A percentile compares a stretch with the other conserved stretches of the same genome.
These are phyloP conservation scores for Wickerhamomyces canadensis DNA, from an alignment of 805 yeast species.

Conservation along the genomic window DNA sequence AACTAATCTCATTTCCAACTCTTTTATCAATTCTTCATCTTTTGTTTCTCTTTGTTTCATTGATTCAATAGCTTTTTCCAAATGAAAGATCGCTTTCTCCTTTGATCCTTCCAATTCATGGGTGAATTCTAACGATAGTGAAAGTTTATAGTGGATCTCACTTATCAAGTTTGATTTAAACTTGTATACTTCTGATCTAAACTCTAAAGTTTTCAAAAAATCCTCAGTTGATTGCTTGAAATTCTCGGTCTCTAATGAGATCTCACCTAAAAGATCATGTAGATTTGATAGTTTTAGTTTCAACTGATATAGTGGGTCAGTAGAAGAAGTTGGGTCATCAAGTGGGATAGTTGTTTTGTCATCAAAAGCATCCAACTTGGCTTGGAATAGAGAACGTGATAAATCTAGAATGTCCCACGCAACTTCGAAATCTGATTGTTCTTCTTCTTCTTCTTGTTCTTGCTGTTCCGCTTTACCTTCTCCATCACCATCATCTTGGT, in stretches of 20 bases:
- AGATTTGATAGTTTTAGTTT: constrained; percentile 62
- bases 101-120: constrained; percentile 45
- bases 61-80: constrained; percentile 46
- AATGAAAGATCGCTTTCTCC: constrained; percentile 47
- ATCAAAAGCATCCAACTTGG: constrained; percentile 17
- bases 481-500: constrained; percentile 14
- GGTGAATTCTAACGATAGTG: constrained; percentile 71
- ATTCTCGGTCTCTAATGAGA: constrained; percentile 84
- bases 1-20: constrained; percentile 47
- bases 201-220: constrained; percentile 49
- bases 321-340: constrained; percentile 17
- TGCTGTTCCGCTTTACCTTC: constrained; percentile 20
- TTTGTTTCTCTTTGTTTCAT: constrained; percentile 37
- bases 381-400: constrained; percentile 60
- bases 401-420: constrained; percentile 87
- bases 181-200: constrained; percentile 46
- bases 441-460: constrained; percentile 31
- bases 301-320: constrained; percentile 30
- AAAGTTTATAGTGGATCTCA: constrained; percentile 76
- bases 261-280: constrained; percentile 80
- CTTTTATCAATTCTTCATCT: constrained; percentile 44
- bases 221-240: constrained; percentile 74
- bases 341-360: constrained; percentile 14
- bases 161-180: constrained; percentile 54
- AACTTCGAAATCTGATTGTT: constrained; percentile 71